Evolutionary conservation across 2,329 filamentous ascomycete species (phyloP), one percentile per base, ranked within the genome.

Genomic region (Aspergillus versicolor): DNA sequence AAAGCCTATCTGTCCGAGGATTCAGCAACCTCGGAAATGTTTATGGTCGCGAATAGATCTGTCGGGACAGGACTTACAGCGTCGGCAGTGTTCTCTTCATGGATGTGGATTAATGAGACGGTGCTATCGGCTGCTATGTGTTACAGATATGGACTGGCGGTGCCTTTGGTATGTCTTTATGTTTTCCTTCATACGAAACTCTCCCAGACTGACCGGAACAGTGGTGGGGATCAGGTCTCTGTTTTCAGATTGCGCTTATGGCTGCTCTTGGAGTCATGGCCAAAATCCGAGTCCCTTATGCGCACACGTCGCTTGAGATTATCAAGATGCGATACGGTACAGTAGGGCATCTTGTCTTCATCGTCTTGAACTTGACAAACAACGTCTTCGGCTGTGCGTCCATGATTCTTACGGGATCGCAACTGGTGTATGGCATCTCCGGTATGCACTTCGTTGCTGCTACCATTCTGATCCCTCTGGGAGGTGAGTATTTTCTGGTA

Each of bases 221-320:
- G 65, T 75, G 72, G 72, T 75, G 70, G 69, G 72, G 68, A 42
- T 69, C 69, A 47, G 75, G 74, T 9, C 71, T 77, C 11, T 77
- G 70, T 40, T 81, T 80, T 50, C 77, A 81, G 64, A 80, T 82
- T 53, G 78, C 78, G 5, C 66, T 81, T 34, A 81, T 82, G 76
- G 78, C 79, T 2, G 73, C 73, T 1, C 68, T 82, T 1, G 80
- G 79, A 4, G 77, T 82, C 6, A 65, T 81, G 44, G 76, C 76
- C 12, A 82, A 82, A 63, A 73, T 81, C 34, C 69, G 79, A 40
- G 78, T 81, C 0, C 80, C 80, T 0, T 79, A 81, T 56, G 80
- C 80, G 0, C 79, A 82, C 55, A 82, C 80, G 0, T 80, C 77
- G 3, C 70, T 82, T 2, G 80, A 82, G 60, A 80, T 82, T 44